Percentiles rank a stretch among this genome's conserved stretches.
These are phyloP conservation scores for Chlamydomonas reinhardtii DNA, from an alignment of 163 green algal species.

Conservation along the genomic window DNA sequence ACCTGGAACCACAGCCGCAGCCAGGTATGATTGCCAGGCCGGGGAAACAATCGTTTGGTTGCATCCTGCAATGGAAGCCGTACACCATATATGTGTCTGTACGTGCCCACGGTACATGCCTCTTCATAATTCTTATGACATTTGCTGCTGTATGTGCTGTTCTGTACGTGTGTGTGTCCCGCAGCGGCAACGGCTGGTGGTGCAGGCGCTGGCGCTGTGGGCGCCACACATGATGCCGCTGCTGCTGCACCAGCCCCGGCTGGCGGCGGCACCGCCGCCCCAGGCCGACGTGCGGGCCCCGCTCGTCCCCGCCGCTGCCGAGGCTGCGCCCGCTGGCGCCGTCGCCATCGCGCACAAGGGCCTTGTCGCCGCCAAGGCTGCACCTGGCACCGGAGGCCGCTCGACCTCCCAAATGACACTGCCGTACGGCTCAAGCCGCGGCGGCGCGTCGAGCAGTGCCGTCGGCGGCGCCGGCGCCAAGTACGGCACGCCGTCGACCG, in stretches of 20 bases:
- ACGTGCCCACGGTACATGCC: no score
- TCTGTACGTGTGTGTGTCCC: not conserved
- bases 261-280: not conserved
- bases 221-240: not conserved
- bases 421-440: conserved; percentile 9
- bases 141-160: not conserved
- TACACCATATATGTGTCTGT: no score
- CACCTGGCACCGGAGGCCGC: not conserved
- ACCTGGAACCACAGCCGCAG: conserved; percentile 28
- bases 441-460: not conserved
- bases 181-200: conserved; percentile 16
- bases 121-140: no score
- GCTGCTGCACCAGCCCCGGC: not conserved
- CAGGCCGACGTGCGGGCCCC: not conserved
- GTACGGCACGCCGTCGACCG: conserved; percentile 6
- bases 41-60: no score
- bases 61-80: no score
- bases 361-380: not conserved
- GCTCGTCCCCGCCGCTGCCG: not conserved
- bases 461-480: not conserved
- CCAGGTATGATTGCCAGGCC: no score
- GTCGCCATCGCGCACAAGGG: no score
- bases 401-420: conserved; percentile 17
- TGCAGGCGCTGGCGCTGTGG: conserved; percentile 24
- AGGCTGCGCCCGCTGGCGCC: not conserved